Evolutionary conservation across 2,329 filamentous ascomycete genomes (phyloP).

Genomic region (Aspergillus spinulosporus): DNA sequence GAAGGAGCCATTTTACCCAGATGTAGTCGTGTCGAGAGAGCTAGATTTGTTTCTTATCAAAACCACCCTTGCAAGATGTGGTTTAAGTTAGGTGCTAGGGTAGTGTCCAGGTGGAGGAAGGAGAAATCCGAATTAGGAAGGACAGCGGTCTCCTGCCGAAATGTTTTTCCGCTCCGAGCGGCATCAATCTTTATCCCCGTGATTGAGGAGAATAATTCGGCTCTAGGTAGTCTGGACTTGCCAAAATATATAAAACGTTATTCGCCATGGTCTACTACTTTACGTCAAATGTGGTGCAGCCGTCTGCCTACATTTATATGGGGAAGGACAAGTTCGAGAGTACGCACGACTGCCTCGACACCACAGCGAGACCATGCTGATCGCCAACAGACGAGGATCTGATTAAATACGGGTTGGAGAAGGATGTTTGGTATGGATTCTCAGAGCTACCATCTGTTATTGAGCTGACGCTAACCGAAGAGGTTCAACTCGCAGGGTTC

Average conservation of each 20-base stretch:
- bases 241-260: neutral
- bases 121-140: constrained; percentile 4
- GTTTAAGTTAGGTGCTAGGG: too few relatives aligned
- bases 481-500: constrained; percentile 30
- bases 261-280: constrained; percentile 84
- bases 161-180: constrained; percentile 10
- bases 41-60: too few relatives aligned
- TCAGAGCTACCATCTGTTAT: constrained; percentile 4
- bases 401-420: constrained; percentile 90
- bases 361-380: constrained; percentile 17
- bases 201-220: neutral
- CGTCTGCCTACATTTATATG: constrained; percentile 86
- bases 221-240: neutral
- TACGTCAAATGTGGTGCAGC: constrained; percentile 78
- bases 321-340: constrained; percentile 99
- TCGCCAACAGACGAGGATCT: constrained; percentile 80
- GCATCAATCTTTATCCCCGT: neutral
- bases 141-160: neutral
- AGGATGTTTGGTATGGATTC: constrained; percentile 78
- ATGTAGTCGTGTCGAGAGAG: neutral
- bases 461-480: constrained; percentile 6
- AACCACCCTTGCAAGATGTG: too few relatives aligned
- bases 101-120: neutral
- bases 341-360: constrained; percentile 48
- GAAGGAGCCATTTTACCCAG: neutral